Conservation (phyloP, 129 eudicot genomes). For the Tagetes erecta region DNA sequence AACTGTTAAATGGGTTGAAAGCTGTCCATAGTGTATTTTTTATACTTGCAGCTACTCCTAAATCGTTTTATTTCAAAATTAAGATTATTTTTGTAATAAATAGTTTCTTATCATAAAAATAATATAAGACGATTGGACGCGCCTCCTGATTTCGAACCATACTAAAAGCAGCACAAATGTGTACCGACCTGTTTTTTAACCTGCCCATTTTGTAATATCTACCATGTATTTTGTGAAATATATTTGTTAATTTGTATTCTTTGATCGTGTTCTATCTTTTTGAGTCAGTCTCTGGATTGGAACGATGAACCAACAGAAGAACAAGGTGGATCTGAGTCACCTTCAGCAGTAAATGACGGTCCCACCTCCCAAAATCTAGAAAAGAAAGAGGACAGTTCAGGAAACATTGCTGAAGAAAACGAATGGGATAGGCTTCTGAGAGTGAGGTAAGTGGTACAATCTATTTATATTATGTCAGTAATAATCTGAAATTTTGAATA, state of each 20-base stretch:
- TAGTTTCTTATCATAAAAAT: neutral
- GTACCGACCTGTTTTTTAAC: neutral
- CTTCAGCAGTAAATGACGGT: conserved; percentile 39
- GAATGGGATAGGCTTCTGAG: conserved; percentile 96
- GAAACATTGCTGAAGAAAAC: conserved; percentile 61
- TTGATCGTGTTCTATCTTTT: neutral
- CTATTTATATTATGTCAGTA: neutral
- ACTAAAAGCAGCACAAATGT: neutral
- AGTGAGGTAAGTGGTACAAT: conserved; percentile 54
- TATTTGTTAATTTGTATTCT: neutral
- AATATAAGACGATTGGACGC: neutral
- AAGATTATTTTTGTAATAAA: neutral
- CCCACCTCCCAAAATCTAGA: conserved; percentile 37
- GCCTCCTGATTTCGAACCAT: neutral
- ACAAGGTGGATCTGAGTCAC: conserved; percentile 52
- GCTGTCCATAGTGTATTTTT: neutral
- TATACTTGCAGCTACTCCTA: neutral
- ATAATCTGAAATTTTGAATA: neutral
- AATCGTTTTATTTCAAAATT: neutral
- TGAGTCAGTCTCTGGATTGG: conserved; percentile 69
- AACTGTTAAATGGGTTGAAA: neutral
- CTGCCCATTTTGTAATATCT: neutral
- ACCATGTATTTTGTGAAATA: neutral
- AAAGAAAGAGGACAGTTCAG: conserved; percentile 56
- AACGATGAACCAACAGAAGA: conserved; percentile 80